Percentiles rank a stretch among this genome's conserved stretches.
Conservation (phyloP, 768 basidiomycete species). For the Mycena rosella region DNA sequence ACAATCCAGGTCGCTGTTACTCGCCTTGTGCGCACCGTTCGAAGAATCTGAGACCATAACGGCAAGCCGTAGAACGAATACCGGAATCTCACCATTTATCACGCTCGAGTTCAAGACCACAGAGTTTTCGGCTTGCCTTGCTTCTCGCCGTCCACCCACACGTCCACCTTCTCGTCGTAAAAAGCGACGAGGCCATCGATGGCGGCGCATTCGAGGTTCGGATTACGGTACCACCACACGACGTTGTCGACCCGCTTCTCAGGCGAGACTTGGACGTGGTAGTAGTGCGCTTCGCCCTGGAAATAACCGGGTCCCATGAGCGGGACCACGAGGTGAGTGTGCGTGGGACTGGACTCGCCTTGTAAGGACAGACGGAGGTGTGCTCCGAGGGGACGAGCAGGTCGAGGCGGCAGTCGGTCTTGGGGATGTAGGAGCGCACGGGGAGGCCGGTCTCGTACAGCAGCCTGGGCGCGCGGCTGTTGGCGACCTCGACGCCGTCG, state of each 20-base stretch:
- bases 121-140: conserved; percentile 51
- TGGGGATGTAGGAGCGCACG: conserved; percentile 72
- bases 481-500: conserved; percentile 72
- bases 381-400: conserved; percentile 61
- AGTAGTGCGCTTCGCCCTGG: conserved; percentile 73
- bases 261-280: conserved; percentile 60
- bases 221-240: conserved; percentile 75
- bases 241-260: conserved; percentile 61
- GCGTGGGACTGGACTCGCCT: conserved; percentile 57
- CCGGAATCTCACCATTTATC: no score
- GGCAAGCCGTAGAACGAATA: no score
- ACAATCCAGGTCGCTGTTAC: no score
- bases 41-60: no score
- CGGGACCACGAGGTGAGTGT: neutral
- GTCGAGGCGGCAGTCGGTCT: conserved; percentile 65
- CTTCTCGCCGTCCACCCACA: conserved; percentile 72
- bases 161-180: conserved; percentile 77
- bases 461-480: conserved; percentile 65
- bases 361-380: conserved; percentile 71
- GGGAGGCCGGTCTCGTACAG: conserved; percentile 71
- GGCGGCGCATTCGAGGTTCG: conserved; percentile 62
- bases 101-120: conserved; percentile 31
- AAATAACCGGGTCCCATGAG: conserved; percentile 1
- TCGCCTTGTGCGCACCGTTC: no score
- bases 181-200: conserved; percentile 69